Percentiles rank a stretch among this genome's conserved stretches.
Conservation (phyloP, 352 stramenopile species). For the Stephanocyclus meneghinianus region DNA sequence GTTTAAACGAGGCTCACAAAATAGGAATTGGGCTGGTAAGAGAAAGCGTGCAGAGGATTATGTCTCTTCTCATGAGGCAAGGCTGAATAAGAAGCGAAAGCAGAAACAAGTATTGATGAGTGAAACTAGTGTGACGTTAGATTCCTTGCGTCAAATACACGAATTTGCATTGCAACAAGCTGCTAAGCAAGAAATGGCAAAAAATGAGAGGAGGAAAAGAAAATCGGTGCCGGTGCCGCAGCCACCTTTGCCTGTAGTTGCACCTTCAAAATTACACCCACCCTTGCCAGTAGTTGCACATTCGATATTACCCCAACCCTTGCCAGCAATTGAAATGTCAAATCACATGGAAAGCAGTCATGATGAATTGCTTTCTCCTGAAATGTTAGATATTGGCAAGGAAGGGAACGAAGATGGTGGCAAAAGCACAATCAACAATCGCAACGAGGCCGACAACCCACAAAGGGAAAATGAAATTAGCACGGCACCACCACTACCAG, state of each 20-base stretch:
- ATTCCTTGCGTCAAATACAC: neutral
- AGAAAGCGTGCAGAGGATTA: constrained; percentile 26
- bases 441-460: too few species aligned
- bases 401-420: too few species aligned
- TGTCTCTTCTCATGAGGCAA: constrained; percentile 3
- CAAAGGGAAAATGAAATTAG: too few species aligned
- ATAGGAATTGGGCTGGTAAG: constrained; percentile 36
- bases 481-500: too few species aligned
- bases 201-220: constrained; percentile 16
- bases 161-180: constrained; percentile 5
- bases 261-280: too few species aligned
- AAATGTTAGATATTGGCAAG: too few species aligned
- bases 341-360: too few species aligned
- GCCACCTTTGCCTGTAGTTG: constrained; percentile 2
- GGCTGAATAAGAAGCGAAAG: neutral
- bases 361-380: too few species aligned
- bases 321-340: too few species aligned
- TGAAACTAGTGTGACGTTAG: neutral
- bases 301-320: too few species aligned
- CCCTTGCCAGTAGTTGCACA: too few species aligned
- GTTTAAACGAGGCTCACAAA: constrained; percentile 46
- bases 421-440: too few species aligned
- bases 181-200: neutral
- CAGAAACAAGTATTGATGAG: constrained; percentile 11
- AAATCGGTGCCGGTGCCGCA: constrained; percentile 30